Evolutionary conservation across 2,329 filamentous ascomycete genomes (phyloP), one percentile per base, ranked within the genome.

Genomic region (Thyridium curvatum): DNA sequence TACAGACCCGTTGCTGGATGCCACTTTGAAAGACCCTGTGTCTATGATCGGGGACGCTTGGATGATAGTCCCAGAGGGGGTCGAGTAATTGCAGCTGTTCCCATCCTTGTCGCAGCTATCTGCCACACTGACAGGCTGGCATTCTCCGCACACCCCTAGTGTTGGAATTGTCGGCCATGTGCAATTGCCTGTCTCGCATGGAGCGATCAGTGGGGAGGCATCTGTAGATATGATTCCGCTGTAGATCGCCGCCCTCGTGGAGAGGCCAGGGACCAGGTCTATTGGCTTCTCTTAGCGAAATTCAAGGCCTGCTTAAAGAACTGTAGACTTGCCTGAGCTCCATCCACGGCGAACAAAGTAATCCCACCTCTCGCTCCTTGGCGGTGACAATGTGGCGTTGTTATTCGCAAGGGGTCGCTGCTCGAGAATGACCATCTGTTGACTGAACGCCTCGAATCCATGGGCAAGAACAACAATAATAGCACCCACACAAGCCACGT

Each of bases 371-470:
- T 64, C 61, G 8, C 59, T 56, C 38, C 61, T 53, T 13, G 51
- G 47, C 16, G 55, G 58, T 8, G 52, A 46, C 1, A 52, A 53
- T 6, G 42, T 41, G 1, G 41, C 39, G 21, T 49, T 51, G 8
- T 41, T 36, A 13, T 50, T 44, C 8, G 45, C 29, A 3, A 45
- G 50, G 1, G 55, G 56, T 12, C 43, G 38, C 14, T 59, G 49
- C 15, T 58, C 49, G 41, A 56, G 59, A 9, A 48, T 49, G 26
- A 63, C 56, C 52, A 64, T 62, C 45, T 63, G 54, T 41, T 62
- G 59, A 2, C 59, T 64, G 40, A 64, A 62, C 0, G 61, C 60
- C 44, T 64, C 61, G 29, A 65, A 63, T 3, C 59, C 59, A 17
- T 61, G 56, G 3, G 54, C 52, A 2, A 65, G 37, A 32, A 65